Evolutionary conservation across 1,284 basidiomycete species (phyloP).

Genomic region (Ceratobasidium sp.): DNA sequence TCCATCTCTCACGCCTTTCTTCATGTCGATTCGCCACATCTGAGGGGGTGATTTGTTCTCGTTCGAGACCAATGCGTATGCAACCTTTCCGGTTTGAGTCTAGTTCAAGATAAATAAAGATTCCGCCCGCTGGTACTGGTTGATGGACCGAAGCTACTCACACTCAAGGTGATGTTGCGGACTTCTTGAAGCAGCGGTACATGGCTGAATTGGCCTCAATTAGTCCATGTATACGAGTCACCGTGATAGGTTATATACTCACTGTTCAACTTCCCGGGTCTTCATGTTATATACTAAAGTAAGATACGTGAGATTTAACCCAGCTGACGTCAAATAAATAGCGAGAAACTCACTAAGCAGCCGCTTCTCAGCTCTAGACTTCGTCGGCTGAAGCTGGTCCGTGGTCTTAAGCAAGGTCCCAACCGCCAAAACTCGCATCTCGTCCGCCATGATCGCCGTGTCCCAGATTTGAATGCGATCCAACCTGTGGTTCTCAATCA

Average conservation of each 20-base stretch:
- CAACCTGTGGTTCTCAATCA: slow-evolving; percentile 66
- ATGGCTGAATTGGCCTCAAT: slow-evolving; percentile 63
- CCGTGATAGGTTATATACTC: slow-evolving; percentile 50
- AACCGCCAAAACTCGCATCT: slow-evolving; percentile 70
- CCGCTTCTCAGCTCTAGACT: slow-evolving; percentile 80
- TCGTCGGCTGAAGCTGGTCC: slow-evolving; percentile 76
- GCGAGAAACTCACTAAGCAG: slow-evolving; percentile 70
- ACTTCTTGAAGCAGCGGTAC: slow-evolving; percentile 83
- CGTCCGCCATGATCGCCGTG: slow-evolving; percentile 79
- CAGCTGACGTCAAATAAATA: neutral
- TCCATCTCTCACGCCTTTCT: slow-evolving; percentile 60
- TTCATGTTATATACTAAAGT: slow-evolving; percentile 78
- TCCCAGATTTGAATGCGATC: slow-evolving; percentile 77
- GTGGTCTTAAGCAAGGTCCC: slow-evolving; percentile 74
- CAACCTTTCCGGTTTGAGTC: slow-evolving; percentile 1
- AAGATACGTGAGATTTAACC: neutral
- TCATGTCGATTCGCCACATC: slow-evolving; percentile 78
- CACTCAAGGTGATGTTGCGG: slow-evolving; percentile 76
- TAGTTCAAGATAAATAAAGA: neutral
- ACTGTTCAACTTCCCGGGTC: slow-evolving; percentile 76
- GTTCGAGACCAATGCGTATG: slow-evolving; percentile 77
- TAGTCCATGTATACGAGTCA: neutral
- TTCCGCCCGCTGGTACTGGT: no score
- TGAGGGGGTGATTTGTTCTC: slow-evolving; percentile 83
- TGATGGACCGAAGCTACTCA: slow-evolving; percentile 59